Base-by-base conservation (phyloP, 2,329 filamentous ascomycete species). In the Fusarium foetens region DNA sequence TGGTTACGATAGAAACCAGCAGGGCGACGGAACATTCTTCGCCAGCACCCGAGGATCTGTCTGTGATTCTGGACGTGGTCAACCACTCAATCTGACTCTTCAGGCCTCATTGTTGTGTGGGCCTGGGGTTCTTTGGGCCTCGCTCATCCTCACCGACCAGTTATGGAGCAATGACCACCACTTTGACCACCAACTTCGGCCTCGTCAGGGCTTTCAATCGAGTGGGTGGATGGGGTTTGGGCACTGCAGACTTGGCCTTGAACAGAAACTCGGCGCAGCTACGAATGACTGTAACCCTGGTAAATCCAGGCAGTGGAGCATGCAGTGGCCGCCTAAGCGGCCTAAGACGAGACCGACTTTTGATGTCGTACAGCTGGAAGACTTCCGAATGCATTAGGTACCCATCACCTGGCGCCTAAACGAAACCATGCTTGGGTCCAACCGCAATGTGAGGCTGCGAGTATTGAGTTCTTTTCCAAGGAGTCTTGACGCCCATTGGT, bases 291-390 rank as follows among this genome's bases (percentile, higher is more conserved):
- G 63, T 43, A 58, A 68, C 58, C 58, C 53, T 55, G 39, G 63
- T 43, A 67, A 68, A 61, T 46, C 13, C 51, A 21, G 58, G 45
- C 38, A 46, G 75, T 77, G 75, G 75, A 75, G 69, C 73, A 63
- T 36, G 29, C 21, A n/a, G 62, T 70, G 66, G 71, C 58, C 63
- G 63, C 63, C 59, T 36, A 66, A 70, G 70, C 60, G 61, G 66
- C 63, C 60, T 45, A 70, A 58, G 59, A 65, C 60, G 73, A 74
- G 73, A 76, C 75, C 75, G 75, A 73, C 73, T 72, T 77, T 76
- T 48, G 62, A 60, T 65, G 64, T 69, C 55, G 54, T 70, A 73
- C 59, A 66, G 66, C 52, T 55, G 23, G 43, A 33, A 31, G 58
- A 42, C 58, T 36, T 62, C 57, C 41, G 52, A 43, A 35, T 63